These are phyloP conservation scores for Backusella parvicylindrica DNA, from an alignment of 192 early-diverging fungal genomes.

Conservation along the genomic window DNA sequence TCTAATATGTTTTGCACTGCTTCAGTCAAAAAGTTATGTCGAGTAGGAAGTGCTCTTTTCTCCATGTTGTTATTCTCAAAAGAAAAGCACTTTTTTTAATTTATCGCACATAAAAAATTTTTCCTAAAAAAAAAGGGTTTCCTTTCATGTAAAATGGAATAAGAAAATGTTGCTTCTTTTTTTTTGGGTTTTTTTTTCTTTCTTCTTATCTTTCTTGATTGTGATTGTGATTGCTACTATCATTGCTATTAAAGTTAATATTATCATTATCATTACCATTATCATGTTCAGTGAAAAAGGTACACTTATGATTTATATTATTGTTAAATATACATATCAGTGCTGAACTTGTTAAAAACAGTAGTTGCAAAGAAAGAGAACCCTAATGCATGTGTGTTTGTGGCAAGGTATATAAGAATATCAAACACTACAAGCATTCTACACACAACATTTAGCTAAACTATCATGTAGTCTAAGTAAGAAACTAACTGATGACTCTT, in stretches of 20 bases:
- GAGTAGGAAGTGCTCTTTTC: constrained; percentile 11
- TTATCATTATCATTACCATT: neutral
- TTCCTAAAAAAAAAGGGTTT: neutral
- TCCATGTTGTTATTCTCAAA: neutral
- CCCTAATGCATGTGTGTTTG: constrained; percentile 66
- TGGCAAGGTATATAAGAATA: constrained; percentile 81
- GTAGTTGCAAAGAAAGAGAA: constrained; percentile 28
- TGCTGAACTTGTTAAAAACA: neutral
- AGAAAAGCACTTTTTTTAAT: neutral
- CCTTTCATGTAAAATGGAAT: neutral
- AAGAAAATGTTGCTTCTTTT: neutral
- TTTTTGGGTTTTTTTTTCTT: neutral
- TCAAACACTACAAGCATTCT: too few relatives aligned
- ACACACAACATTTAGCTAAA: too few relatives aligned
- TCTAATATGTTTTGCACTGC: constrained; percentile 13
- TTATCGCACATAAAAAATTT: neutral
- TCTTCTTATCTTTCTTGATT: neutral
- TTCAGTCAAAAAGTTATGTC: constrained; percentile 17
- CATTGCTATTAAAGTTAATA: neutral
- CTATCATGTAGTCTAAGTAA: constrained; percentile 52
- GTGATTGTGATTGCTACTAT: too few relatives aligned
- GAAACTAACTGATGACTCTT: constrained; percentile 44
- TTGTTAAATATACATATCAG: neutral
- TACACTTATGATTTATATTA: neutral
- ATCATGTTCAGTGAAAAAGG: neutral